Conservation (phyloP, 495 filamentous ascomycete genomes). For the Hypoxylon trugodes region DNA sequence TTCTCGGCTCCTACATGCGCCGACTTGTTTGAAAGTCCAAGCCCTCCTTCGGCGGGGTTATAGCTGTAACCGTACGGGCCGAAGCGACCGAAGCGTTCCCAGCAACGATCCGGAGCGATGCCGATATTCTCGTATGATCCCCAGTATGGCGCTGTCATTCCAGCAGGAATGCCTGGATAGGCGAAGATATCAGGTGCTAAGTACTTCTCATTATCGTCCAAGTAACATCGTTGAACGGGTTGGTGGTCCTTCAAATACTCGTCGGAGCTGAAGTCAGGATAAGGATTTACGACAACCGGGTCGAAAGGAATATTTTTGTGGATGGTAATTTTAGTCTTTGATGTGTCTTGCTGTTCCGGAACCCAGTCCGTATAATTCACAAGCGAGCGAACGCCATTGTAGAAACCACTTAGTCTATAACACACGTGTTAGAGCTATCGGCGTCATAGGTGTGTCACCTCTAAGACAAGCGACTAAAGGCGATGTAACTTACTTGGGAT, state of each 20-base stretch:
- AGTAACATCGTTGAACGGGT: slow-evolving; percentile 71
- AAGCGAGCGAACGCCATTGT: slow-evolving; percentile 72
- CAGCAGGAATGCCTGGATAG: slow-evolving; percentile 71
- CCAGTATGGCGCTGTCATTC: slow-evolving; percentile 77
- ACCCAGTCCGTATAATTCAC: slow-evolving; percentile 64
- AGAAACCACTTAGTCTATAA: slow-evolving; percentile 67
- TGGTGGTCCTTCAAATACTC: slow-evolving; percentile 65
- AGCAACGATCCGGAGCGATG: slow-evolving; percentile 78
- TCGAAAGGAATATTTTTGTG: slow-evolving; percentile 47
- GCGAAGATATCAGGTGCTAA: slow-evolving; percentile 67
- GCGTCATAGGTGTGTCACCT: neutral
- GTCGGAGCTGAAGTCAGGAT: slow-evolving; percentile 64
- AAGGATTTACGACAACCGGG: slow-evolving; percentile 68
- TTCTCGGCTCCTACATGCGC: slow-evolving; percentile 71
- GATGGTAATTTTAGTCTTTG: slow-evolving; percentile 33
- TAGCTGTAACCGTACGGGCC: slow-evolving; percentile 89
- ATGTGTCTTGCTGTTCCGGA: slow-evolving; percentile 67
- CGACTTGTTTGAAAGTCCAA: slow-evolving; percentile 73
- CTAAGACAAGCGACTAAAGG: slow-evolving; percentile 2
- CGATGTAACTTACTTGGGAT: slow-evolving; percentile 30
- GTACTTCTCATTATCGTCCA: slow-evolving; percentile 64
- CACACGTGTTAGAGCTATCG: slow-evolving; percentile 15
- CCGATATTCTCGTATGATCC: slow-evolving; percentile 76
- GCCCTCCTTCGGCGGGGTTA: slow-evolving; percentile 72
- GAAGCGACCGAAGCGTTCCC: slow-evolving; percentile 81